phyloP scores from a whole-genome alignment of 2,329 filamentous ascomycete species.

The Cercospora sp. region DNA sequence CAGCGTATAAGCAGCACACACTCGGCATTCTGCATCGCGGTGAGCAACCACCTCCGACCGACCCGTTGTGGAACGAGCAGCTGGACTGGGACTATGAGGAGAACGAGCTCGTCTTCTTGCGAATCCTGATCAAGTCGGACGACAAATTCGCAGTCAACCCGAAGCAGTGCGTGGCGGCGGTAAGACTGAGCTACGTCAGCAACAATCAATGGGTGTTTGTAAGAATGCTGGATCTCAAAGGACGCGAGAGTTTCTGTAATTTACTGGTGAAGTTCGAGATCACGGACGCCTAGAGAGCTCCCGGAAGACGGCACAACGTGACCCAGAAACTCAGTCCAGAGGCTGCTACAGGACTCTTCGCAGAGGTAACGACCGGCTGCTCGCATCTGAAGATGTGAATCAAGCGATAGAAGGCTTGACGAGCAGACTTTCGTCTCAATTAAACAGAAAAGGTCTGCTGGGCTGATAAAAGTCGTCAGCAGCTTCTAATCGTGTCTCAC shows the following conservation, averaged over 20 bases:
- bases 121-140: conserved; percentile 67
- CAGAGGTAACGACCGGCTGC: neutral
- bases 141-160: conserved; percentile 64
- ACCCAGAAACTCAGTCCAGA: neutral
- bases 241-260: no score
- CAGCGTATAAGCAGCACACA: conserved; percentile 61
- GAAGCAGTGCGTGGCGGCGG: conserved; percentile 60
- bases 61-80: conserved; percentile 66
- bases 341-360: neutral
- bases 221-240: conserved; percentile 64
- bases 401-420: neutral
- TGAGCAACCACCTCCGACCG: conserved; percentile 60
- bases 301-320: neutral
- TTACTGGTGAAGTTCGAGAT: conserved; percentile 64
- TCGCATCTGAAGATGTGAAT: neutral
- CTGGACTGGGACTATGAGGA: conserved; percentile 70
- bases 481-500: neutral
- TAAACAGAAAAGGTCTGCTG: no score
- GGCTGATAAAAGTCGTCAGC: neutral
- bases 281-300: conserved; percentile 39
- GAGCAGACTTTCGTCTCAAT: neutral
- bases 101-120: conserved; percentile 64
- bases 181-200: conserved; percentile 58
- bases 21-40: conserved; percentile 59
- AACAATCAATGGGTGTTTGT: conserved; percentile 63